A percentile compares a stretch with the other conserved stretches of the same genome.
Evolutionary conservation across 2,329 filamentous ascomycete genomes (phyloP).

Genomic region (Beauveria rudraprayagi): DNA sequence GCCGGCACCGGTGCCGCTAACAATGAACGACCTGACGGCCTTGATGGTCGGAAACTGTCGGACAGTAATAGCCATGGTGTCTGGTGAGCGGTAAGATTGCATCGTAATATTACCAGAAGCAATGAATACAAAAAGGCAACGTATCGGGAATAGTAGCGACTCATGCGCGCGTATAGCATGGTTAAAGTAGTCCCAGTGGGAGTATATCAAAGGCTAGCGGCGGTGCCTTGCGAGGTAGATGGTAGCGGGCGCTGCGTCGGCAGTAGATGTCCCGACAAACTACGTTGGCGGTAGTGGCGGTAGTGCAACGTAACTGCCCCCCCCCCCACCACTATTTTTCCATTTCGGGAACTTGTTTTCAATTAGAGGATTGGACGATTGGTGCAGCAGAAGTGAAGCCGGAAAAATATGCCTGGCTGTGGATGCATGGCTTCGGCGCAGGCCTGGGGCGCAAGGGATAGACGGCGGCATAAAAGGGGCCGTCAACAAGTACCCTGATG

Average conservation of each 20-base stretch:
- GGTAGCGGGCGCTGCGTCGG: not conserved
- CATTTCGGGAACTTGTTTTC: not conserved
- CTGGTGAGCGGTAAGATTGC: not conserved
- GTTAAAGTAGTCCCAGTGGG: not conserved
- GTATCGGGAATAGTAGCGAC: not conserved
- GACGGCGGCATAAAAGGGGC: too few relatives aligned
- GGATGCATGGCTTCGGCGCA: too few relatives aligned
- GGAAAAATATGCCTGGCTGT: too few relatives aligned
- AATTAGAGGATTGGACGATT: too few relatives aligned
- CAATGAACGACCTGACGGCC: conserved; percentile 64
- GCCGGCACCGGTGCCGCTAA: conserved; percentile 34
- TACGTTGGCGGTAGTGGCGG: too few relatives aligned
- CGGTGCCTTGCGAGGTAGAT: not conserved
- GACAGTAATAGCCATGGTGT: conserved; percentile 37
- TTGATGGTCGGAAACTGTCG: conserved; percentile 66
- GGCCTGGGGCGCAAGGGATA: too few relatives aligned
- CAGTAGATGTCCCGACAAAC: conserved; percentile 1
- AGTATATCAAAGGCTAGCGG: not conserved
- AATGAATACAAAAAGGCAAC: not conserved
- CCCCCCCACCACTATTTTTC: not conserved
- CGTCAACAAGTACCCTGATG: too few relatives aligned
- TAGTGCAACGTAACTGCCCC: not conserved
- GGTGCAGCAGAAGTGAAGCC: too few relatives aligned
- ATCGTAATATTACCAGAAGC: not conserved
- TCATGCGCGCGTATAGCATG: not conserved